Conservation (phyloP, 371 early-diverging fungal species). For the Catenaria anguillulae region DNA sequence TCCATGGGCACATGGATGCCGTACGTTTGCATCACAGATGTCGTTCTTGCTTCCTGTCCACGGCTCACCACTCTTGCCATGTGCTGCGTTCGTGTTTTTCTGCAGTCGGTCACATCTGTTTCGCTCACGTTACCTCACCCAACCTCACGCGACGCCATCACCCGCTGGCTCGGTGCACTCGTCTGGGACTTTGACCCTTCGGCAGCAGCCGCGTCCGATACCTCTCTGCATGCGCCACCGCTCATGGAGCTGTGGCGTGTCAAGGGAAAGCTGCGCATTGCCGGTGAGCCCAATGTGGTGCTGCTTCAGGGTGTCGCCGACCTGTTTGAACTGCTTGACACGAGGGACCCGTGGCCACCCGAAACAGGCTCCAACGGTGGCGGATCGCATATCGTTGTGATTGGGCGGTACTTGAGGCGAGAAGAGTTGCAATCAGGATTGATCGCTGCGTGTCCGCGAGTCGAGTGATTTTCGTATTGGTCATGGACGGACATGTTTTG, state of each 20-base stretch:
- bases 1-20: too few relatives aligned
- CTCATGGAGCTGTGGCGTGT: constrained; percentile 6
- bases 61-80: too few relatives aligned
- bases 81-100: too few relatives aligned
- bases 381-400: neutral
- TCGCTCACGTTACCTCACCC: neutral
- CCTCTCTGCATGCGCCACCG: neutral
- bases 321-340: constrained; percentile 4
- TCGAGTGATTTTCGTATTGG: too few relatives aligned
- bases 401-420: neutral
- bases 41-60: too few relatives aligned
- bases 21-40: too few relatives aligned
- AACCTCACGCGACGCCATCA: neutral
- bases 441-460: neutral
- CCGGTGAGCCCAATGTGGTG: neutral
- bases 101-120: neutral
- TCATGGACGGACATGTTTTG: too few relatives aligned
- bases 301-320: constrained; percentile 3
- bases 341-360: neutral
- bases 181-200: neutral
- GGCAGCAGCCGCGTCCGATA: neutral
- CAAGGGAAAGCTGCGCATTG: neutral
- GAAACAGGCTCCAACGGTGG: neutral
- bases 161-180: neutral
- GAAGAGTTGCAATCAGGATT: neutral